These are phyloP conservation scores for Colletotrichum tabaci DNA, from an alignment of 2,329 filamentous ascomycete genomes.

Conservation along the genomic window DNA sequence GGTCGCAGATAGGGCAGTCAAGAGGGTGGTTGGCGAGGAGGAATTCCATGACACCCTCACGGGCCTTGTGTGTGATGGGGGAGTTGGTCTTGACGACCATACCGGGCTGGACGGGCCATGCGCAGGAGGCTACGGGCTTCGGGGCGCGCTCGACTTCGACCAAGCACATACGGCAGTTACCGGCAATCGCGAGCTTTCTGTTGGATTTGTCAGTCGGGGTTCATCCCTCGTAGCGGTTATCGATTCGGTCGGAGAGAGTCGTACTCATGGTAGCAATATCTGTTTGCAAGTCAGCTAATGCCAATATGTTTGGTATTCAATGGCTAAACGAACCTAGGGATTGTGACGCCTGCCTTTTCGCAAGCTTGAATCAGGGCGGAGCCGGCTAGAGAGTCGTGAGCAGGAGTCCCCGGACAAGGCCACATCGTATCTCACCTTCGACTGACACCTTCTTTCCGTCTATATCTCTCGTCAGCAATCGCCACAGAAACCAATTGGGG, in stretches of 20 bases:
- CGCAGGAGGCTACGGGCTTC: conserved; percentile 98
- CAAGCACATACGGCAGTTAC: conserved; percentile 99
- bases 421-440: conserved; percentile 75
- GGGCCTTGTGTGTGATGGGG: conserved; percentile 94
- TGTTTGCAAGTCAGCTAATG: conserved; percentile 53
- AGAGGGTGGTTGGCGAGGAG: conserved; percentile 95
- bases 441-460: conserved; percentile 99
- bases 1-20: conserved; percentile 98
- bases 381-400: conserved; percentile 75
- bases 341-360: conserved; percentile 93
- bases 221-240: conserved; percentile 45
- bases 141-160: conserved; percentile 97
- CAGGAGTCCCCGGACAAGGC: conserved; percentile 35
- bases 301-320: conserved; percentile 21
- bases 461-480: conserved; percentile 58
- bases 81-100: conserved; percentile 99
- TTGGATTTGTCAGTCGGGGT: conserved; percentile 57
- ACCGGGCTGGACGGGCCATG: conserved; percentile 97
- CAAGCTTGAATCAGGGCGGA: conserved; percentile 98
- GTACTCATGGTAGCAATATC: conserved; percentile 99
- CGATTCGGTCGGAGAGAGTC: conserved; percentile 52
- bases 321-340: conserved; percentile 78
- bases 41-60: conserved; percentile 99
- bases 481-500: conserved; percentile 50
- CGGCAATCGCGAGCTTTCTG: conserved; percentile 98